Percentiles rank a stretch among this genome's conserved stretches.
These are phyloP conservation scores for Angophora floribunda DNA, from an alignment of 345 rosid genomes.

Conservation along the genomic window DNA sequence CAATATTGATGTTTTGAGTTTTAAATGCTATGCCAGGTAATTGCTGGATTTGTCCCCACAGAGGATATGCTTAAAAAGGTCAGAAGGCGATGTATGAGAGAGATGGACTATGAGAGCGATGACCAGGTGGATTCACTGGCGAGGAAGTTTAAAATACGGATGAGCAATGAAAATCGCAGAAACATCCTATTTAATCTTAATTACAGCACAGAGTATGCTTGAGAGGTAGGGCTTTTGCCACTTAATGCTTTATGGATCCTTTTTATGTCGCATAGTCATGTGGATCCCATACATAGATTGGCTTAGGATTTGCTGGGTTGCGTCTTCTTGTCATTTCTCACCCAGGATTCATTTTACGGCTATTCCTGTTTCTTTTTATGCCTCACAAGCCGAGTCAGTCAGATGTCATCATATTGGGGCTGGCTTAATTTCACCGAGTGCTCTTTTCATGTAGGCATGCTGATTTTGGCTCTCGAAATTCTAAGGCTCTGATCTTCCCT, in stretches of 20 bases:
- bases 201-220: slow-evolving; percentile 45
- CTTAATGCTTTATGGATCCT: neutral
- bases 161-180: slow-evolving; percentile 71
- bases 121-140: slow-evolving; percentile 46
- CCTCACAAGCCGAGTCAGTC: neutral
- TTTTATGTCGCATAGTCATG: neutral
- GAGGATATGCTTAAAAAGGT: slow-evolving; percentile 71
- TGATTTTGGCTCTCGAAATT: neutral
- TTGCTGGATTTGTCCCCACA: slow-evolving; percentile 69
- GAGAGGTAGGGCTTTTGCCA: neutral
- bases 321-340: neutral
- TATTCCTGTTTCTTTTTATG: neutral
- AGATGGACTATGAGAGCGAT: slow-evolving; percentile 65
- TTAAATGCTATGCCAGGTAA: slow-evolving; percentile 33
- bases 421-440: neutral
- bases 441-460: neutral
- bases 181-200: slow-evolving; percentile 60
- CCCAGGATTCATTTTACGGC: neutral
- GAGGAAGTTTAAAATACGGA: slow-evolving; percentile 39
- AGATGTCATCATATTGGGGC: neutral
- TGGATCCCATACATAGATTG: neutral
- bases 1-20: neutral
- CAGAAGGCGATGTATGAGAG: slow-evolving; percentile 75
- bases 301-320: neutral
- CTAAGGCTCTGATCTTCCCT: neutral